Conservation (phyloP, 106 monocot genomes). For the Phalaenopsis equestris region DNA sequence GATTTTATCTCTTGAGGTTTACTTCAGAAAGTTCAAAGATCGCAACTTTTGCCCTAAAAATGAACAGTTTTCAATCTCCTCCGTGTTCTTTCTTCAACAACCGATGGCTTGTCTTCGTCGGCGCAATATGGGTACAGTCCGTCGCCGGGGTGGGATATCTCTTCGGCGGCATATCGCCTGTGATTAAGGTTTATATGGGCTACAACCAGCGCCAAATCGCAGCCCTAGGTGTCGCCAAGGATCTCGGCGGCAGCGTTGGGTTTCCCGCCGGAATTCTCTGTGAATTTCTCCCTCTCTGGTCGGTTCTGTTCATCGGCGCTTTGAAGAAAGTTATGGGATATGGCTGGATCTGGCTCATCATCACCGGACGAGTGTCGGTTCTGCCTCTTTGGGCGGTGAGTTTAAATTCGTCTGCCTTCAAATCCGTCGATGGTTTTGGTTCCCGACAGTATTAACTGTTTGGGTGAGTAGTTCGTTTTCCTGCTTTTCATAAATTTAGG, state of each 20-base stretch:
- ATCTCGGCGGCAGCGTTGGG: conserved; percentile 71
- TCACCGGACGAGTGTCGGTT: conserved; percentile 23
- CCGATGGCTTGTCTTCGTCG: conserved; percentile 80
- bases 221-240: conserved; percentile 63
- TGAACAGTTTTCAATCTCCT: background rate
- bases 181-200: conserved; percentile 51
- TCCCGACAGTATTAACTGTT: background rate
- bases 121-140: conserved; percentile 71
- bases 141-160: conserved; percentile 55
- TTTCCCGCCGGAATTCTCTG: conserved; percentile 61
- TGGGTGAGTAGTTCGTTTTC: too few relatives aligned
- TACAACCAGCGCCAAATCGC: conserved; percentile 80
- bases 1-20: background rate
- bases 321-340: conserved; percentile 69
- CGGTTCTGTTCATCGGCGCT: conserved; percentile 47
- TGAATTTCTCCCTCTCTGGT: conserved; percentile 57
- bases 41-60: background rate
- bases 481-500: too few relatives aligned
- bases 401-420: background rate
- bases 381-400: conserved; percentile 76
- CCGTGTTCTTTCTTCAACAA: conserved; percentile 33
- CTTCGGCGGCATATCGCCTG: conserved; percentile 73
- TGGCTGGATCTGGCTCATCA: conserved; percentile 71
- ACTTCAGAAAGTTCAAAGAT: background rate
- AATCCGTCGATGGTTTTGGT: background rate